Base-by-base conservation (phyloP, 2,329 filamentous ascomycete genomes). In the Didymella pinodella region DNA sequence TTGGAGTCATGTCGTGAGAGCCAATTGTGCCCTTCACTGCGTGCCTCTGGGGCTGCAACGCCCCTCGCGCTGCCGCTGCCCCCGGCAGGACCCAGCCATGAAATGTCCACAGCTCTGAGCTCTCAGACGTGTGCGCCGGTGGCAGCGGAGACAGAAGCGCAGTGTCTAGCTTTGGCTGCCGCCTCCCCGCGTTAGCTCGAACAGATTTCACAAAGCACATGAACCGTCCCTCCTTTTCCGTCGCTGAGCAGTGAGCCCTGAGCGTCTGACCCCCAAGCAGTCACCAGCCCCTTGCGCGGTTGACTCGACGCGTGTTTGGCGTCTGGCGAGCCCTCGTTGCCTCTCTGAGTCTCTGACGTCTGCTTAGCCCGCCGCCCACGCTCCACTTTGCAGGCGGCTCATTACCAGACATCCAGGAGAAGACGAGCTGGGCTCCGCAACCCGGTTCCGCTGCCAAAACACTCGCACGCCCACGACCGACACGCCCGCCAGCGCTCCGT, bases 341-440 rank as follows among this genome's bases (percentile, higher is more conserved):
- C 20, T 54, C 49, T 58, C 58, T 63, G 61, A 63, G 61, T 54
- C 46, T 58, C 58, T 64, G 61, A 63, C 62, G 56, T 61, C 65
- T 62, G 54, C 54, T 61, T 49, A 43, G 47, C 52, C 60, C 43
- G 59, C 57, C 60, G 63, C 49, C 59, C 46, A 70, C 66, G 60
- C 57, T 64, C 69, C 64, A 68, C 56, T 36, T n/a, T 22, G 18
- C n/a, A 46, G 40, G 41, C 56, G 56, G 56, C 56, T 54, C 56
- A 51, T 34, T 54, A 40, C 38, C 47, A 59, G 45, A 47, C 36
- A 36, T 44, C 49, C 45, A 58, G 49, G 31, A 54, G 45, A 34
- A 68, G 67, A 70, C 70, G 63, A 71, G 65, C 65, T 69, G 61
- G 64, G 54, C 60, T 62, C 46, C 56, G 61, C 65, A 65, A 63